phyloP scores from a whole-genome alignment of 257 asterid species.

The Cordia subcordata region DNA sequence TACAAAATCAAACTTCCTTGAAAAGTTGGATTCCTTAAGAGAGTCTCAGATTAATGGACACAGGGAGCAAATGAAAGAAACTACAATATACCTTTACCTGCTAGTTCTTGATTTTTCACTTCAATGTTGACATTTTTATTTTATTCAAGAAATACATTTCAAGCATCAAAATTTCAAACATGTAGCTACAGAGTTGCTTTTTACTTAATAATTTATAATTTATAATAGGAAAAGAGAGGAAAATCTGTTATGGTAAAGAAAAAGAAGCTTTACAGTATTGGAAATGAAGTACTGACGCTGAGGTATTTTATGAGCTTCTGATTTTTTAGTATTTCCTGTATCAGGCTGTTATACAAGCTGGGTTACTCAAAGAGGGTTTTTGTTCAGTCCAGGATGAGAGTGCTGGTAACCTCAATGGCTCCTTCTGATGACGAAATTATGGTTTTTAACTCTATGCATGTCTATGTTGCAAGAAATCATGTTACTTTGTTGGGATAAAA shows the following conservation, averaged over 20 bases:
- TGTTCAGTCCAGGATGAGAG: constrained; percentile 98
- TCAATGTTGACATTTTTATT: no score
- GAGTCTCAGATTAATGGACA: no score
- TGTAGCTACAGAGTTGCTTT: no score
- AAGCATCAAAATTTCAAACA: no score
- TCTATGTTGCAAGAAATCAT: not conserved
- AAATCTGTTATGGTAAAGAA: not conserved
- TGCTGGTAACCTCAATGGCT: constrained; percentile 53
- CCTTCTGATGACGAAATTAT: no score
- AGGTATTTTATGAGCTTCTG: constrained; percentile 11
- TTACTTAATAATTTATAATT: no score
- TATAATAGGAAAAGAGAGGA: not conserved
- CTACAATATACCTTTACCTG: no score
- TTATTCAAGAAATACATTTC: no score
- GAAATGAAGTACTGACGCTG: not conserved
- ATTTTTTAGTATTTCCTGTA: constrained; percentile 19
- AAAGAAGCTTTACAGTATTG: not conserved
- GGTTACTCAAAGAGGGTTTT: constrained; percentile 70
- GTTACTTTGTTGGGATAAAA: not conserved
- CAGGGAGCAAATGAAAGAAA: no score
- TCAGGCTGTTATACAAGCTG: constrained; percentile 82
- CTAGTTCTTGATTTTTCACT: no score
- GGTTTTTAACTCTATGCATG: not conserved
- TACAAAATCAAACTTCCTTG: not conserved
- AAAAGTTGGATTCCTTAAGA: no score